Evolutionary conservation across 352 stramenopile genomes (phyloP), one percentile per base, ranked within the genome.

Genomic region (Aphanomyces cochlioides): DNA sequence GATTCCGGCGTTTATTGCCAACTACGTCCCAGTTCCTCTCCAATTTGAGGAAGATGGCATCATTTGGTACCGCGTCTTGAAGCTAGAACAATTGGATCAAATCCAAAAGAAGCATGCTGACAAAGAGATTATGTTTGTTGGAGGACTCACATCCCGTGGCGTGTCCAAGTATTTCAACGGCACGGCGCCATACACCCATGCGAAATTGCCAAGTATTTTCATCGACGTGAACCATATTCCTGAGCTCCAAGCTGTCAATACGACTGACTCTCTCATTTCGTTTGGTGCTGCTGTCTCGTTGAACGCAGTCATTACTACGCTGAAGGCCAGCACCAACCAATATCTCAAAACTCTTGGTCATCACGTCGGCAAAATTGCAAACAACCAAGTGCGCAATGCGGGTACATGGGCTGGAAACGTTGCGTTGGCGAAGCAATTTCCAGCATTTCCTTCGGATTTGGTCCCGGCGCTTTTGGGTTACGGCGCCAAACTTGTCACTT

Each of bases 141-240:
- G 73, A 10, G 77, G 77, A 13, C 75, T 79, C 37, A 83, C 79
- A 3, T 76, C 79, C 3, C 73, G 82, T 56, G 79, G 79, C 17
- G 78, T 87, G 12, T 78, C 72, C 58, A 87, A 87, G 67, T 87
- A 87, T 67, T 82, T 84, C 64, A 87, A 87, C 70, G n/a, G 21
- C 12, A 83, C 77, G 5, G 78, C 77, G n/a, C 79, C 79, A 17
- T 85, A 79, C 69, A 75, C 78, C 37, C 56, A 54, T 1, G 17
- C 67, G 2, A 72, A 59, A 34, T 66, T 75, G 21, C 17, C 56
- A 8, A 7, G 37, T 17, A 69, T 81, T 17, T 72, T 79, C 34
- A 60, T 83, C 7, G 77, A 83, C 45, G 56, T 83, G 39, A 81
- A 71, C 60, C 76, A 79, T 57, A 79, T 78, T 37, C 37, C 71